phyloP scores from a whole-genome alignment of 108 stramenopile species.

The Nitzschia sp. region DNA sequence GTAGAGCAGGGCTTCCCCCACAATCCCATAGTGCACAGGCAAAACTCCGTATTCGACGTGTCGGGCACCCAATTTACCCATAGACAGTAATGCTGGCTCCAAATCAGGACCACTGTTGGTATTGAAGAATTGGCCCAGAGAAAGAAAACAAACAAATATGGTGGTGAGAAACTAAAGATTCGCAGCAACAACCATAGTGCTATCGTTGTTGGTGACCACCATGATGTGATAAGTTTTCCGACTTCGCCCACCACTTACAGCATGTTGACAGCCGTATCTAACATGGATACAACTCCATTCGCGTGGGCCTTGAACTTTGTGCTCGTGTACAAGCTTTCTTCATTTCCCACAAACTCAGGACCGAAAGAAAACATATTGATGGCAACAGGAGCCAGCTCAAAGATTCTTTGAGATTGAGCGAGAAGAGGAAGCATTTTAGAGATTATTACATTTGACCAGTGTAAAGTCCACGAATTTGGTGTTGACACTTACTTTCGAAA shows the following conservation, averaged over 20 bases:
- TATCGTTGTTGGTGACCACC: too few relatives aligned
- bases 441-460: too few relatives aligned
- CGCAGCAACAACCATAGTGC: too few relatives aligned
- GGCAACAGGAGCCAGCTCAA: constrained; percentile 32
- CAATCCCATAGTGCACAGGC: constrained; percentile 26
- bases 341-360: constrained; percentile 8
- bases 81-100: constrained; percentile 5
- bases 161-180: too few relatives aligned
- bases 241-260: constrained; percentile 21
- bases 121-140: not conserved
- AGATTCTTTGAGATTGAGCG: too few relatives aligned
- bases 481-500: constrained; percentile 44
- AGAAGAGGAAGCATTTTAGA: too few relatives aligned
- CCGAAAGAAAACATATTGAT: constrained; percentile 18
- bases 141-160: too few relatives aligned
- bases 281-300: constrained; percentile 20
- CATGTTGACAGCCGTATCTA: constrained; percentile 29
- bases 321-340: constrained; percentile 29
- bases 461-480: too few relatives aligned
- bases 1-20: constrained; percentile 25
- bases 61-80: constrained; percentile 17
- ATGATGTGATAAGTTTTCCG: too few relatives aligned
- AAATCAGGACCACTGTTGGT: constrained; percentile 23
- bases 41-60: constrained; percentile 31
- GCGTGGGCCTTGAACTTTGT: constrained; percentile 29